Percentiles rank a stretch among this genome's conserved stretches.
These are phyloP conservation scores for Cryptococcus wingfieldii DNA, from an alignment of 1,284 basidiomycete genomes.

Conservation along the genomic window DNA sequence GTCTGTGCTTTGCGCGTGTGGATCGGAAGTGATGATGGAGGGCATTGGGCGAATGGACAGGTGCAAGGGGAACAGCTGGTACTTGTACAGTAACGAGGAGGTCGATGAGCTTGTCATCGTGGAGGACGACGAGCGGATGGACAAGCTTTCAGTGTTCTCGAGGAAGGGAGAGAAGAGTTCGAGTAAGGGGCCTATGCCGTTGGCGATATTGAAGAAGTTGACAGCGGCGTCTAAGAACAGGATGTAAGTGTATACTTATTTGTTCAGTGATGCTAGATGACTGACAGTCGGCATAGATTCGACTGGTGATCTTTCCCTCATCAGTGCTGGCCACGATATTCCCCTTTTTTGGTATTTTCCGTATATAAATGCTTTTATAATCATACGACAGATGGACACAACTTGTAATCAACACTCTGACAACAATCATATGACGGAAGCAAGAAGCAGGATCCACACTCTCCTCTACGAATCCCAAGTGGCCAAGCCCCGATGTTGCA, in stretches of 20 bases:
- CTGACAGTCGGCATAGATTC: no score
- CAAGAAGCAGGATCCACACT: no score
- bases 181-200: constrained; percentile 4
- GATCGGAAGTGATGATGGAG: constrained; percentile 6
- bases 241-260: not conserved
- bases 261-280: no score
- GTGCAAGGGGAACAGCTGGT: constrained; percentile 12
- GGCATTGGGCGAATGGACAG: not conserved
- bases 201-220: constrained; percentile 5
- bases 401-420: no score
- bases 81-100: constrained; percentile 5
- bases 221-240: not conserved
- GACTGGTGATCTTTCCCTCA: no score
- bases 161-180: not conserved
- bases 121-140: not conserved
- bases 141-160: not conserved
- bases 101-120: not conserved
- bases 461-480: no score
- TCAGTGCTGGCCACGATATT: not conserved
- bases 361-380: not conserved
- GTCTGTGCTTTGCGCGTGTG: constrained; percentile 7
- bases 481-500: no score
- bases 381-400: not conserved
- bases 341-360: not conserved
- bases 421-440: no score